Evolutionary conservation across 257 asterid species (phyloP).

Genomic region (Mentha longifolia): DNA sequence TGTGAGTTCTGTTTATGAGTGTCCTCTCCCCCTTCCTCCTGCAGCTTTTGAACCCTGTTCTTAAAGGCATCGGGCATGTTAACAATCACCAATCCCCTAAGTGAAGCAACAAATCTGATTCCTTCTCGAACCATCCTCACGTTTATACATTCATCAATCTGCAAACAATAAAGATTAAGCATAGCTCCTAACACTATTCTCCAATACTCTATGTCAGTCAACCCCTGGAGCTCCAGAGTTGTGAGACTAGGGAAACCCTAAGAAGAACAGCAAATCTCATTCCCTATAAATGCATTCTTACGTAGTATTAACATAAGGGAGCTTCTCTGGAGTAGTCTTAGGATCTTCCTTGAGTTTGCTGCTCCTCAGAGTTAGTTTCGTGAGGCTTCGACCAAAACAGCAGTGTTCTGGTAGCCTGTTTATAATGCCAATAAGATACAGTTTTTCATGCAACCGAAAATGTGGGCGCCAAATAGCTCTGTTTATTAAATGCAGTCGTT

Average conservation of each 20-base stretch:
- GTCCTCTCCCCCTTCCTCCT: conserved; percentile 44
- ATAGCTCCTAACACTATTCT: conserved; percentile 51
- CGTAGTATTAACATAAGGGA: conserved; percentile 45
- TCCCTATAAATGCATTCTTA: conserved; percentile 43
- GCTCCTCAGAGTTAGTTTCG: conserved; percentile 51
- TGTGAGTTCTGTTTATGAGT: conserved; percentile 32
- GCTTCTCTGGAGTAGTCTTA: conserved; percentile 49
- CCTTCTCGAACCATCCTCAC: conserved; percentile 52
- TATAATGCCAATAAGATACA: conserved; percentile 53
- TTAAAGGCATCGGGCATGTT: conserved; percentile 54
- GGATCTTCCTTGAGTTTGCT: conserved; percentile 61
- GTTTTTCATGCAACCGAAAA: conserved; percentile 88
- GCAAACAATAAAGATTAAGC: conserved; percentile 44
- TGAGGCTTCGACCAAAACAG: conserved; percentile 41
- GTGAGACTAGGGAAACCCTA: conserved; percentile 48
- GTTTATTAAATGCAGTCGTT: conserved; percentile 74
- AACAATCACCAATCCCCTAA: conserved; percentile 46
- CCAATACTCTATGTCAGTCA: conserved; percentile 46
- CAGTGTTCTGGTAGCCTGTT: conserved; percentile 43
- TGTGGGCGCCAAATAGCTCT: conserved; percentile 96
- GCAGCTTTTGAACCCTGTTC: conserved; percentile 43
- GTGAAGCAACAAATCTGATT: conserved; percentile 37
- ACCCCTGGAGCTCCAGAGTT: conserved; percentile 40
- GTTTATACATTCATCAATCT: conserved; percentile 47
- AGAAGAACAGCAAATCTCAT: conserved; percentile 40